phyloP scores from a whole-genome alignment of 2,329 filamentous ascomycete species.

The Stenocarpella maydis region DNA sequence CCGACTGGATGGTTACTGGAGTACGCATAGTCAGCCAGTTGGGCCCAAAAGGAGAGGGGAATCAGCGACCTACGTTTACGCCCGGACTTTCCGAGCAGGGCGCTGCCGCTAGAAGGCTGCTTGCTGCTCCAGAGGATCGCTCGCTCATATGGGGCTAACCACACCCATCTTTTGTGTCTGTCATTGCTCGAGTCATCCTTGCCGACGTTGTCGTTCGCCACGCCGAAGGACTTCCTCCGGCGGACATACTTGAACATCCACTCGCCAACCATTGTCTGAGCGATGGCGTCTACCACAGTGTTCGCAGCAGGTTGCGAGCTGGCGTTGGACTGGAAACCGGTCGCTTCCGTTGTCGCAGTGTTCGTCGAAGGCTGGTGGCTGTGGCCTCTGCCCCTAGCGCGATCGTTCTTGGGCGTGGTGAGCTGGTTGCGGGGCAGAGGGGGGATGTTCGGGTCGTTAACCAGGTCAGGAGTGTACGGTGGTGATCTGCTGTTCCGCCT shows the following conservation, averaged over 20 bases:
- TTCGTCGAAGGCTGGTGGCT: constrained; percentile 68
- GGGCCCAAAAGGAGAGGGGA: constrained; percentile 40
- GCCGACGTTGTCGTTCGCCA: constrained; percentile 70
- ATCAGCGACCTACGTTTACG: constrained; percentile 77
- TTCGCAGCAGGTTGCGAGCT: constrained; percentile 73
- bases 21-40: constrained; percentile 46
- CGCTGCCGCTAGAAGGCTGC: constrained; percentile 87
- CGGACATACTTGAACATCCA: constrained; percentile 95
- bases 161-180: constrained; percentile 97
- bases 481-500: constrained; percentile 67
- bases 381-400: constrained; percentile 42
- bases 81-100: constrained; percentile 91
- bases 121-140: constrained; percentile 99
- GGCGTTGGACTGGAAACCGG: constrained; percentile 59
- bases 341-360: constrained; percentile 58
- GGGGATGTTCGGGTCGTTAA: constrained; percentile 75
- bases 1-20: constrained; percentile 90
- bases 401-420: constrained; percentile 62
- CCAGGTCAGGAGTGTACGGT: constrained; percentile 70
- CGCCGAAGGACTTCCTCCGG: constrained; percentile 88
- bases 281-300: constrained; percentile 93
- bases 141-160: constrained; percentile 95
- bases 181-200: constrained; percentile 77
- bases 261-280: constrained; percentile 97
- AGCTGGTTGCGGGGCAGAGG: constrained; percentile 78